These are phyloP conservation scores for Scheffersomyces segobiensis DNA, from an alignment of 1,139 yeast species.

Conservation along the genomic window DNA sequence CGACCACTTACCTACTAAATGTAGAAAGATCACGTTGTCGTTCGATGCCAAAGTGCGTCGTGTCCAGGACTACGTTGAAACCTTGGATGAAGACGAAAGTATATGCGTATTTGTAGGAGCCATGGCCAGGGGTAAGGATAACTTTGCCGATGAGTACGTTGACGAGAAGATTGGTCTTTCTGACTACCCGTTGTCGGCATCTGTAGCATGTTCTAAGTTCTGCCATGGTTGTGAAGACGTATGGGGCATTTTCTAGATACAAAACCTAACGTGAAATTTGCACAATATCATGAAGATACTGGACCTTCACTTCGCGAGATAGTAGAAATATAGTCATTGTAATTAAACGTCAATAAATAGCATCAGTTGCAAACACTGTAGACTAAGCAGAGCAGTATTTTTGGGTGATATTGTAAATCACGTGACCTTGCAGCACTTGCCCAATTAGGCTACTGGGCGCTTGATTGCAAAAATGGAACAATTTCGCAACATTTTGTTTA, in stretches of 20 bases:
- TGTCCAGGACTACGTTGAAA: constrained; percentile 84
- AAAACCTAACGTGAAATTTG: not conserved
- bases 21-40: constrained; percentile 91
- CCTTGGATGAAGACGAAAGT: constrained; percentile 84
- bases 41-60: constrained; percentile 87
- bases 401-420: not conserved
- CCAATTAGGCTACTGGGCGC: not conserved
- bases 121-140: constrained; percentile 98
- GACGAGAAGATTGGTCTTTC: constrained; percentile 97
- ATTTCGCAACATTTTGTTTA: not conserved
- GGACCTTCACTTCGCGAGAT: not conserved
- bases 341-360: not conserved
- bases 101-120: constrained; percentile 98
- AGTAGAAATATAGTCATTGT: not conserved
- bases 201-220: constrained; percentile 97
- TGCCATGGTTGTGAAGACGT: constrained; percentile 99
- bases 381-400: not conserved
- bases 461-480: not conserved
- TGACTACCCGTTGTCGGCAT: constrained; percentile 92
- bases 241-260: constrained; percentile 66
- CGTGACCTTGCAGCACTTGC: not conserved
- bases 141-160: constrained; percentile 93
- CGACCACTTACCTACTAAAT: constrained; percentile 93
- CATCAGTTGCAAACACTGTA: not conserved
- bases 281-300: not conserved